Evolutionary conservation across 495 filamentous ascomycete genomes (phyloP).

Genomic region (Filosporella fistucella): DNA sequence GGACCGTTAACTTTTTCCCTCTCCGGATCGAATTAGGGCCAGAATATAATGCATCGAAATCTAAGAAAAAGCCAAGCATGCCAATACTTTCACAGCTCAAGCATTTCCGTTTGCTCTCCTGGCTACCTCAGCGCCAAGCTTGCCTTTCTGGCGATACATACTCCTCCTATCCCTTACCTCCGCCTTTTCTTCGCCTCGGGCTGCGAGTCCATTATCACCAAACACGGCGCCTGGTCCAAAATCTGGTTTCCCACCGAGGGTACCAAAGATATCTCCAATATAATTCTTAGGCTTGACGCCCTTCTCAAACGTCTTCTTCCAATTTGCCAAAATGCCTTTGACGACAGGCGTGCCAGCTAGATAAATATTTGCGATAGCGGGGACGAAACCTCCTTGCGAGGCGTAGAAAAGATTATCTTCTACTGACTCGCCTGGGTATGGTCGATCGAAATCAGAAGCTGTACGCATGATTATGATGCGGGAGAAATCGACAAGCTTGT

Average conservation of each 20-base stretch:
- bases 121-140: constrained; percentile 9
- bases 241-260: constrained; percentile 58
- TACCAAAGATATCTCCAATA: constrained; percentile 68
- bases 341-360: constrained; percentile 62
- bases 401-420: constrained; percentile 53
- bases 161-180: background rate
- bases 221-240: constrained; percentile 45
- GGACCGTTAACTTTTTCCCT: no score
- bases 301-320: constrained; percentile 51
- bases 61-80: background rate
- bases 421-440: constrained; percentile 49
- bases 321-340: constrained; percentile 56
- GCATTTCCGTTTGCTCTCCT: constrained; percentile 10
- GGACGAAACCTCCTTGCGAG: constrained; percentile 54
- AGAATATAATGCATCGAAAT: no score
- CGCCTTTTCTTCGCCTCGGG: background rate
- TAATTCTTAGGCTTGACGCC: constrained; percentile 65
- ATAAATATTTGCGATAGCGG: constrained; percentile 63
- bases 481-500: constrained; percentile 57
- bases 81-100: no score
- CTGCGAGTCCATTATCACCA: background rate
- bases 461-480: constrained; percentile 72
- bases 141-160: constrained; percentile 11
- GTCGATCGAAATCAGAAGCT: constrained; percentile 68
- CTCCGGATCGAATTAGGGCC: no score